Base-by-base conservation (phyloP, 78 protist species). In the Speleostelium caveatum region DNA sequence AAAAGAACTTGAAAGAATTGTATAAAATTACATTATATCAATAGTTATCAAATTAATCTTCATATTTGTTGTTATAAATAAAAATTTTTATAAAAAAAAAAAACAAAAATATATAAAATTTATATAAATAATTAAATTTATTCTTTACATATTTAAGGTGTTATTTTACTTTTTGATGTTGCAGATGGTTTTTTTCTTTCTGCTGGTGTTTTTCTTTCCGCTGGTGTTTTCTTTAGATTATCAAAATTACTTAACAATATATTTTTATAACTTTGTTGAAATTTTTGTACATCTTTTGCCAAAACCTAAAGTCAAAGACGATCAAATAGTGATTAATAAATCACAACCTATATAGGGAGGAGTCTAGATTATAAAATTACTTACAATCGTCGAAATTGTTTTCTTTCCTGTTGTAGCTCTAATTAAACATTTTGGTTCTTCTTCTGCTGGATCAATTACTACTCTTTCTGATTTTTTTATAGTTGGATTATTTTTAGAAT, bases 1-100 rank as follows among this genome's bases (percentile, higher is more conserved):
- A 32, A 68, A 77, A 36, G 93, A 87, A 61, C 76, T 87, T 68
- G 93, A 87, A 62, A 87, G 93, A 72, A 87, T 87, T 87, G 93
- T 87, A 67, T 87, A 72, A 75, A 86, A 22, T 4, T 30, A 19
- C 17, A 16, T 68, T 3, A 19, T 45, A 58, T 58, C 63, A 6
- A 28, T 28, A 8, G 5, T 65, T 30, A 28, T 7, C 7, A 73
- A 32, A 21, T 3, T 35, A 45, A 14, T 45, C 8, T 3, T 56
- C 61, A 19, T 56, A 7, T 56, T 3, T 19, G 3, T 60, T 2
- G 35, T n/a, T 21, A 68, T 6, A 45, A 58, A 68, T n/a, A 1
- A 35, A 28, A 24, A 55, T 28, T 30, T 55, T 3, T 16, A 8
- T 33, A 80, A n/a, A 35, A 35, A 38, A 51, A 21, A 1, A 8